phyloP scores from a whole-genome alignment of 1,284 basidiomycete species.

The Tylopilus orsonianus region DNA sequence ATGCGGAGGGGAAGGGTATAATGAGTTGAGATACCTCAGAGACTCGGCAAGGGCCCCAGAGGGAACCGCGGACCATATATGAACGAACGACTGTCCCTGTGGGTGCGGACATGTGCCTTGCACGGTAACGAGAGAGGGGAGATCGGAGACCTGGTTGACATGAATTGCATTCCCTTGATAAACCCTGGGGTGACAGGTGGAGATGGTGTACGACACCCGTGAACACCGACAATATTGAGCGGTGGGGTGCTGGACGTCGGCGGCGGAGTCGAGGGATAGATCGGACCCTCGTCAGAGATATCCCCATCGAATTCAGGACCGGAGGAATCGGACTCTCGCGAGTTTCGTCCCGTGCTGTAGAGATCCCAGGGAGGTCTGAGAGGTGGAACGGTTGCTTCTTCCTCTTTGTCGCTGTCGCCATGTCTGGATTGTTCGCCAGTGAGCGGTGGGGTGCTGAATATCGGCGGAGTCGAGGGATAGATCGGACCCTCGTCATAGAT shows the following conservation, averaged over 20 bases:
- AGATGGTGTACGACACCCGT: background rate
- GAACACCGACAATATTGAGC: background rate
- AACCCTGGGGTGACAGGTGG: background rate
- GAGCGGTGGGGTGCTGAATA: background rate
- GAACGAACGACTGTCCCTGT: background rate
- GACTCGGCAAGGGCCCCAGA: conserved; percentile 7
- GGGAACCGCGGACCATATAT: conserved; percentile 1
- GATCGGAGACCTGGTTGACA: background rate
- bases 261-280: too few relatives aligned
- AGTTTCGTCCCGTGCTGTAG: background rate
- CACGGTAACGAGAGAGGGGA: conserved; percentile 6
- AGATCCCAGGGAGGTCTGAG: background rate
- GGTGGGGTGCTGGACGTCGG: background rate
- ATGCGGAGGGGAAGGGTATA: too few relatives aligned
- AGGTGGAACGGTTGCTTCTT: background rate
- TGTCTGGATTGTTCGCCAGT: too few relatives aligned
- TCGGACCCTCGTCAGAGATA: too few relatives aligned
- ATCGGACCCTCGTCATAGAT: conserved; percentile 4
- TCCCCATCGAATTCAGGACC: too few relatives aligned
- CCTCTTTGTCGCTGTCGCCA: too few relatives aligned
- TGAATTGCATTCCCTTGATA: background rate
- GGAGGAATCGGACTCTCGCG: too few relatives aligned
- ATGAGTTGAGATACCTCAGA: conserved; percentile 2
- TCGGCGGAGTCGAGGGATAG: conserved; percentile 16
- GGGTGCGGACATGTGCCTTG: conserved; percentile 7